Conservation (phyloP, 2,329 filamentous ascomycete genomes). For the Colletotrichum aenigma region DNA sequence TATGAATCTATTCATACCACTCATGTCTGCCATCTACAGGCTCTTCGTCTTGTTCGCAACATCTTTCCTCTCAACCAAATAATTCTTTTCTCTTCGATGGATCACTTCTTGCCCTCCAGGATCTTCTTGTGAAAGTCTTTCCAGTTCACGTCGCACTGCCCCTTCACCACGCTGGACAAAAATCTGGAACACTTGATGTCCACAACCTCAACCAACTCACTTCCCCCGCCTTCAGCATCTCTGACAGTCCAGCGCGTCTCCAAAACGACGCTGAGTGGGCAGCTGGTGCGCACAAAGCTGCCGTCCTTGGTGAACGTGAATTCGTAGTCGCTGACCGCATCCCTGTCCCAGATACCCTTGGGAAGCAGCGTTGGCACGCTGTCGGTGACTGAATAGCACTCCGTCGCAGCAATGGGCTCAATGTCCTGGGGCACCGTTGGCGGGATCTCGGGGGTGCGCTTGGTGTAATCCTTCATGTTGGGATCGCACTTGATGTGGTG, state of each 20-base stretch:
- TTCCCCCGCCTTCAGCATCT: conserved; percentile 28
- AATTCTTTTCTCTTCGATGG: neutral
- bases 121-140: conserved; percentile 55
- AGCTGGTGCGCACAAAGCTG: conserved; percentile 55
- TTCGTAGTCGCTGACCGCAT: conserved; percentile 58
- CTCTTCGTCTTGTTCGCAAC: neutral
- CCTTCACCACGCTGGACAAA: conserved; percentile 52
- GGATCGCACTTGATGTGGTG: conserved; percentile 59
- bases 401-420: conserved; percentile 29
- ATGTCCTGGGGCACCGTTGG: conserved; percentile 33
- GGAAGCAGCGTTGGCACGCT: conserved; percentile 56
- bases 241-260: conserved; percentile 55
- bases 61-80: neutral
- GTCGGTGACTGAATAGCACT: conserved; percentile 53
- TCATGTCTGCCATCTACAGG: neutral
- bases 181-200: conserved; percentile 55
- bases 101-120: conserved; percentile 24
- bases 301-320: conserved; percentile 54
- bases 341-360: conserved; percentile 59
- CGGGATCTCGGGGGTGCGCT: conserved; percentile 27
- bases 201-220: conserved; percentile 54
- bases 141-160: conserved; percentile 57
- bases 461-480: conserved; percentile 46
- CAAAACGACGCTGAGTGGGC: conserved; percentile 55
- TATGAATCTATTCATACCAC: neutral